phyloP scores from a whole-genome alignment of 352 stramenopile species.

The Peronospora farinosa region DNA sequence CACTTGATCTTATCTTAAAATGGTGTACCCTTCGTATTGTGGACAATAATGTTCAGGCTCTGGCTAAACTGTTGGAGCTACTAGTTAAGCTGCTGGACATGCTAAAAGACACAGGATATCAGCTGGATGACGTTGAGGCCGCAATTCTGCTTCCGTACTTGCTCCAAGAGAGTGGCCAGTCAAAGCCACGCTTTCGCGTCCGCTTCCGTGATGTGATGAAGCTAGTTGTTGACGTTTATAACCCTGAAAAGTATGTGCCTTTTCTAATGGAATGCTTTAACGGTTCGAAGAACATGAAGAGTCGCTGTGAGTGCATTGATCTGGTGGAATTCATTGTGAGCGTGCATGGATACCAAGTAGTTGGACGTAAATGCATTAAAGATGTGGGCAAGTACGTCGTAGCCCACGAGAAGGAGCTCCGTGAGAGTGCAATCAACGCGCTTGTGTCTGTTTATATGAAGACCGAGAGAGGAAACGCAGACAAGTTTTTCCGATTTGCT shows the following conservation, averaged over 20 bases:
- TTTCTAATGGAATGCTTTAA: conserved; percentile 82
- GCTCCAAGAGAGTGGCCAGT: conserved; percentile 79
- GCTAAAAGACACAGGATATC: conserved; percentile 54
- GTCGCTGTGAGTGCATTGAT: conserved; percentile 78
- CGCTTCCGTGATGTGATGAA: conserved; percentile 84
- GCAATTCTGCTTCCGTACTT: conserved; percentile 76
- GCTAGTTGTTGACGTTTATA: conserved; percentile 74
- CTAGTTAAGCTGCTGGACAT: conserved; percentile 78
- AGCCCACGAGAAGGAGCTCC: conserved; percentile 77
- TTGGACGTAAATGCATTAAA: conserved; percentile 72
- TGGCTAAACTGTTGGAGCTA: conserved; percentile 77
- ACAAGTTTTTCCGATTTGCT: conserved; percentile 74
- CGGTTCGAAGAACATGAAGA: conserved; percentile 83
- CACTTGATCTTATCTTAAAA: conserved; percentile 77
- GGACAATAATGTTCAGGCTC: conserved; percentile 84
- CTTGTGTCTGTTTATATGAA: conserved; percentile 66
- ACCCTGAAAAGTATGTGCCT: conserved; percentile 59
- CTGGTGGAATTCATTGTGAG: conserved; percentile 73
- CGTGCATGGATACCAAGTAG: conserved; percentile 45
- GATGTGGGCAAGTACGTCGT: conserved; percentile 76
- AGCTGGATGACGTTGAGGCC: conserved; percentile 79
- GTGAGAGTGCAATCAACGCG: conserved; percentile 65
- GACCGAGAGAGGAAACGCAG: conserved; percentile 51
- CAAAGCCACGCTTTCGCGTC: conserved; percentile 75
- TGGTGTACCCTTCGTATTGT: conserved; percentile 81